Evolutionary conservation across 202 grass and related monocot genomes (phyloP).

Genomic region (Panicum hallii): DNA sequence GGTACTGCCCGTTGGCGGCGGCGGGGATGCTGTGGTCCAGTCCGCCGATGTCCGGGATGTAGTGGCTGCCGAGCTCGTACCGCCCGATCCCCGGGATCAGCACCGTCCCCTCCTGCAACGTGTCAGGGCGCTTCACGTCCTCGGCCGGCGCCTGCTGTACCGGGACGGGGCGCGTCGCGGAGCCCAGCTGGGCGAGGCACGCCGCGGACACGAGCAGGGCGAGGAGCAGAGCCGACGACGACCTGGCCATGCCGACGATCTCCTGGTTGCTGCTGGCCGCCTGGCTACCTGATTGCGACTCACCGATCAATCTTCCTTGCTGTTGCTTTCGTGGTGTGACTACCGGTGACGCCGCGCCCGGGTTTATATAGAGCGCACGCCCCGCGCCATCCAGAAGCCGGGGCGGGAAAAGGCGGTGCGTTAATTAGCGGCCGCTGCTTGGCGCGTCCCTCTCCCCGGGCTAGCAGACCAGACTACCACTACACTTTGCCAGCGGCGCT

Average conservation of each 20-base stretch:
- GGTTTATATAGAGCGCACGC: slow-evolving; percentile 44
- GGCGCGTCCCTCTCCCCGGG: not conserved
- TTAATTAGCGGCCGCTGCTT: slow-evolving; percentile 41
- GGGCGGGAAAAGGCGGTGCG: slow-evolving; percentile 59
- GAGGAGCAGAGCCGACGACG: slow-evolving; percentile 35
- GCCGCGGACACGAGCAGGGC: slow-evolving; percentile 50
- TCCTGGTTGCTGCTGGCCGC: not conserved
- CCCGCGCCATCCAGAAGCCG: not conserved
- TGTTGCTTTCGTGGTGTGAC: slow-evolving; percentile 36
- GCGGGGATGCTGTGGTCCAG: slow-evolving; percentile 80
- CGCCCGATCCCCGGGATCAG: slow-evolving; percentile 62
- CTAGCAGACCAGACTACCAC: not conserved
- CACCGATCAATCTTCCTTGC: not conserved
- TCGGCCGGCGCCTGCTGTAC: not conserved
- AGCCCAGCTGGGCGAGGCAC: slow-evolving; percentile 40
- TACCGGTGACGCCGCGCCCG: slow-evolving; percentile 28
- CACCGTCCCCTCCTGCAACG: slow-evolving; percentile 58
- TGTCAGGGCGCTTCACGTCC: slow-evolving; percentile 54
- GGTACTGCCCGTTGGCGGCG: slow-evolving; percentile 51
- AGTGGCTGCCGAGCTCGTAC: slow-evolving; percentile 46
- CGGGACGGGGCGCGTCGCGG: slow-evolving; percentile 53
- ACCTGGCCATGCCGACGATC: slow-evolving; percentile 39
- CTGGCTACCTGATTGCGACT: not conserved
- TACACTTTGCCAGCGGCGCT: not conserved
- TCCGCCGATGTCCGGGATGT: slow-evolving; percentile 53